A percentile compares a stretch with the other conserved stretches of the same genome.
These are phyloP conservation scores for Mortierella sp. DNA, from an alignment of 371 early-diverging fungal genomes.

Conservation along the genomic window DNA sequence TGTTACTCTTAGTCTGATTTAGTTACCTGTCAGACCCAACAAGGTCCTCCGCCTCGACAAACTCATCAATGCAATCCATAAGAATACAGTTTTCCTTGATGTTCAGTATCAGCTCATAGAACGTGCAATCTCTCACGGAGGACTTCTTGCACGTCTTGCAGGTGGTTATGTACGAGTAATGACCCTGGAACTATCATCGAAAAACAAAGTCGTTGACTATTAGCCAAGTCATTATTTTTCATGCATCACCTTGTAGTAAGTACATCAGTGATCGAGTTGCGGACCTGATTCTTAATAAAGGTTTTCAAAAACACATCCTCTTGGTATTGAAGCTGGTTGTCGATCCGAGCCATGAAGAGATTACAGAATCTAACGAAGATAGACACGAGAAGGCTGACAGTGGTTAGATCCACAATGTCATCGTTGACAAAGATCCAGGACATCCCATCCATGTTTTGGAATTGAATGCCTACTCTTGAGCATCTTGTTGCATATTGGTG, in stretches of 20 bases:
- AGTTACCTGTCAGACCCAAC: constrained; percentile 44
- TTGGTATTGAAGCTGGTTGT: constrained; percentile 44
- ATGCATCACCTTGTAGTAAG: background rate
- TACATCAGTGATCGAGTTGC: background rate
- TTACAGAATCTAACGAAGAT: constrained; percentile 46
- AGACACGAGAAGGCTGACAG: background rate
- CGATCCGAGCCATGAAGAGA: constrained; percentile 54
- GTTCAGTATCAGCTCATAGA: constrained; percentile 56
- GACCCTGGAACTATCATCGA: constrained; percentile 49
- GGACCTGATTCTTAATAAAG: constrained; percentile 45
- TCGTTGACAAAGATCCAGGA: background rate
- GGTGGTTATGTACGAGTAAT: constrained; percentile 52
- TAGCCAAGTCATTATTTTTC: background rate
- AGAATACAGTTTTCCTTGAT: constrained; percentile 47
- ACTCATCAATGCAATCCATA: constrained; percentile 54
- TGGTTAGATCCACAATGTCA: background rate
- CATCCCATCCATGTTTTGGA: background rate
- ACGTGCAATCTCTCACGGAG: constrained; percentile 32
- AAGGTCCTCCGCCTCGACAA: constrained; percentile 53
- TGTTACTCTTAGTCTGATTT: background rate
- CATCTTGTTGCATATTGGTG: constrained; percentile 62
- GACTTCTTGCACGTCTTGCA: constrained; percentile 52
- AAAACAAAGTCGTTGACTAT: background rate
- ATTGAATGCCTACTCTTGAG: constrained; percentile 61
- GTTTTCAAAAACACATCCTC: constrained; percentile 10